Conservation (phyloP, 2,329 filamentous ascomycete genomes). For the Dothistroma pini region DNA sequence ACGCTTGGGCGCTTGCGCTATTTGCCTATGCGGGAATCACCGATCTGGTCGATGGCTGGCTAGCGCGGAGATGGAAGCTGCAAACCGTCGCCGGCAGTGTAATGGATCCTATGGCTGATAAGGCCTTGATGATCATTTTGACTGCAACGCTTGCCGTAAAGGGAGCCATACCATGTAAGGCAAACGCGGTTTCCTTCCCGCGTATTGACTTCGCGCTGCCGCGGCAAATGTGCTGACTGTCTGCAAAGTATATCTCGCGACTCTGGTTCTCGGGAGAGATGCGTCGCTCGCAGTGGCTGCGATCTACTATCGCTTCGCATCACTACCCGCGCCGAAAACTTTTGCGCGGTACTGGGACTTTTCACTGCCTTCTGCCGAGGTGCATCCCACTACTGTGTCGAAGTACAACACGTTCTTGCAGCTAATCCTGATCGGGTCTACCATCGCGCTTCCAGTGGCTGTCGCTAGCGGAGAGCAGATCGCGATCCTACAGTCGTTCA, state of each 20-base stretch:
- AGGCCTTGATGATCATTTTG: slow-evolving; percentile 88
- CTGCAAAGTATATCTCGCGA: slow-evolving; percentile 71
- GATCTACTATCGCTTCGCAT: slow-evolving; percentile 95
- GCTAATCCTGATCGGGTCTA: slow-evolving; percentile 77
- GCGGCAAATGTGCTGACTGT: slow-evolving; percentile 14
- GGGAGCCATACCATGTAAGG: slow-evolving; percentile 71
- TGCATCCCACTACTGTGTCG: slow-evolving; percentile 76
- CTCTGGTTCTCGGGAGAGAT: slow-evolving; percentile 87
- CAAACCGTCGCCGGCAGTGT: slow-evolving; percentile 93
- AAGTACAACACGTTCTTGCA: slow-evolving; percentile 93
- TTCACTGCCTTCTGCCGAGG: slow-evolving; percentile 80
- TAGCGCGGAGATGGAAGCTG: slow-evolving; percentile 80
- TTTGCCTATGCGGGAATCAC: slow-evolving; percentile 91
- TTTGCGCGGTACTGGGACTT: slow-evolving; percentile 96
- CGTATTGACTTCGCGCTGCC: slow-evolving; percentile 8
- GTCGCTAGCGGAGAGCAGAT: slow-evolving; percentile 25
- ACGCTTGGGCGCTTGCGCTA: slow-evolving; percentile 74
- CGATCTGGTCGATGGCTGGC: slow-evolving; percentile 89
- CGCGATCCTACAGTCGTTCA: slow-evolving; percentile 22
- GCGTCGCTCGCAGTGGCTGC: slow-evolving; percentile 77
- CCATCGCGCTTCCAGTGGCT: slow-evolving; percentile 74
- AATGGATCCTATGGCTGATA: slow-evolving; percentile 96
- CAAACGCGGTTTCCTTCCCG: slow-evolving; percentile 15
- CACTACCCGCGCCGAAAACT: slow-evolving; percentile 87
- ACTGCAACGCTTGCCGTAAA: slow-evolving; percentile 82